These are phyloP conservation scores for Clohesyomyces aquaticus DNA, from an alignment of 495 filamentous ascomycete genomes.

Conservation along the genomic window DNA sequence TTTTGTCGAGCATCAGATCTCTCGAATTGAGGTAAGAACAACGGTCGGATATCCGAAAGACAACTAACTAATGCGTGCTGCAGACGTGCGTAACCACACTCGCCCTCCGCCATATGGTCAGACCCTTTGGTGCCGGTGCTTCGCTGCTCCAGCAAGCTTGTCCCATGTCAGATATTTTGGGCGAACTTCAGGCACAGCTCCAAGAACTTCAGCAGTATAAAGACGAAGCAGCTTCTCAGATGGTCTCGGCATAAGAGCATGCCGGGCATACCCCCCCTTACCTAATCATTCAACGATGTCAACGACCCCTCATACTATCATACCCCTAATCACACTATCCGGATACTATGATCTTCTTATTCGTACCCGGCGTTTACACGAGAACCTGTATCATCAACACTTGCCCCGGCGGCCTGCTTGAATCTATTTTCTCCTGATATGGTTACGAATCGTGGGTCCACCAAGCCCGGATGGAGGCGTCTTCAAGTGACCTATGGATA, in stretches of 20 bases:
- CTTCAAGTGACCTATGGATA: background rate
- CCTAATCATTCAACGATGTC: slow-evolving; percentile 12
- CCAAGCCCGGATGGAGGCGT: background rate
- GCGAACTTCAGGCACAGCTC: slow-evolving; percentile 42
- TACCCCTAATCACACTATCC: background rate
- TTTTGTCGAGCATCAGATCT: slow-evolving; percentile 91
- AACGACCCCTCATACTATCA: slow-evolving; percentile 1
- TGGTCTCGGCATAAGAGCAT: slow-evolving; percentile 21
- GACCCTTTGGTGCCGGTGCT: slow-evolving; percentile 45
- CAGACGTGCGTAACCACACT: slow-evolving; percentile 51
- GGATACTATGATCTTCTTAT: background rate
- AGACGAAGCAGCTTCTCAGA: slow-evolving; percentile 26
- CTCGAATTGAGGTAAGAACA: slow-evolving; percentile 83
- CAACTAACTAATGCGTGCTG: slow-evolving; percentile 11
- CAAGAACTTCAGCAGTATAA: slow-evolving; percentile 43
- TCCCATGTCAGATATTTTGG: slow-evolving; percentile 48
- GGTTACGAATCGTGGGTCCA: background rate
- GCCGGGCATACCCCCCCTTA: background rate
- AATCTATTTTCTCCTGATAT: slow-evolving; percentile 6
- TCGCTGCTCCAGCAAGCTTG: slow-evolving; percentile 47
- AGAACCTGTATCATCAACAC: slow-evolving; percentile 25
- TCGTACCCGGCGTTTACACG: slow-evolving; percentile 22
- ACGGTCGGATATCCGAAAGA: background rate
- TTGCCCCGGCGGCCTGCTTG: slow-evolving; percentile 26
- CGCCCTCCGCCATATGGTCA: slow-evolving; percentile 49